Evolutionary conservation across 2,329 filamentous ascomycete species (phyloP), one percentile per base, ranked within the genome.

Genomic region (Pseudonectria buxi): DNA sequence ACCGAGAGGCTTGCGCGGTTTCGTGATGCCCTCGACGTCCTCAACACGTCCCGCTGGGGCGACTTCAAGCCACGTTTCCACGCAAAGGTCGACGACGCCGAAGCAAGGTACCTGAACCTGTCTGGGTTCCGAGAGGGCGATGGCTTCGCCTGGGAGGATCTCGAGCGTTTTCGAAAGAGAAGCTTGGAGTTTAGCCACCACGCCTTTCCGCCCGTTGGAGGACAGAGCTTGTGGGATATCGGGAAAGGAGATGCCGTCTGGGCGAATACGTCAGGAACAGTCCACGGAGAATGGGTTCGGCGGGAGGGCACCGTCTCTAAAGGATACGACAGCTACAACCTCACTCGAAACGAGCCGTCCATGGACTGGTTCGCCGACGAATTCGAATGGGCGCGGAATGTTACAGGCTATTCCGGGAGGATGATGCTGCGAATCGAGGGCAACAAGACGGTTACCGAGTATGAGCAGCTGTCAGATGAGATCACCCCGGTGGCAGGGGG

Each of bases 71-170:
- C 76, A 10, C 55, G 49, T 9, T 39, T 46, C 27, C 50, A 46
- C 27, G 43, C 44, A 35, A 49, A 46, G 15, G 53, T 57, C 12
- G 49, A 48, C 14, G 47, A 40, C 12, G 39, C 44, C 14, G 45
- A 43, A 30, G 30, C 46, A 10, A 64, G 61, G 15, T 80, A 71
- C 43, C 62, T 88, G 40, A 86, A 87, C 49, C 65, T 95, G 33
- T 85, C 85, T 3, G 90, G 90, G 1, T 80, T 94, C 42, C 75
- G 83, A 32, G 65, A 77, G 30, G 72, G 78, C 14, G 84, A 94
- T 61, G 78, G 74, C 4, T 86, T 85, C 58, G 81, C 77, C 2
- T 95, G 89, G 89, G 74, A 81, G 24, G 71, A 87, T 38, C 65
- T 95, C 14, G 67, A 68, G 0, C 62, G 67, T 1, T 86, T 89